Evolutionary conservation across 257 asterid genomes (phyloP).

Genomic region (Rauvolfia tetraphylla): DNA sequence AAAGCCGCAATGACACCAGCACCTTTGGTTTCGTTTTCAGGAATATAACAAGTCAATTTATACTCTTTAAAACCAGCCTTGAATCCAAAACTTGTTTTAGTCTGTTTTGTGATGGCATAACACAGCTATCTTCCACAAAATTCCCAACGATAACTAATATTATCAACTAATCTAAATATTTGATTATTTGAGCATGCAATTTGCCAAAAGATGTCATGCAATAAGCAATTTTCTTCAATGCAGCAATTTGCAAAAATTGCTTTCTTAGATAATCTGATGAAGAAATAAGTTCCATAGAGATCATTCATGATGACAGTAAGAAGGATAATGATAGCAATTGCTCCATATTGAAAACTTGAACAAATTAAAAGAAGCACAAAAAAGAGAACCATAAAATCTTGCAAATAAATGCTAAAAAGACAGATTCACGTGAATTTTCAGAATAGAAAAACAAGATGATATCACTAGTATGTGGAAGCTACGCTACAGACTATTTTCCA

Average conservation of each 20-base stretch:
- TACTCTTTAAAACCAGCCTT: conserved; percentile 5
- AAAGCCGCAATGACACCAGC: conserved; percentile 13
- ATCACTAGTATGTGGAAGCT: not conserved
- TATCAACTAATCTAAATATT: too few relatives aligned
- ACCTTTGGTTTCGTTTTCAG: too few relatives aligned
- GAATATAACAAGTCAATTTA: conserved; percentile 3
- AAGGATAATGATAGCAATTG: not conserved
- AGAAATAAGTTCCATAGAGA: not conserved
- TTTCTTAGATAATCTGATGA: not conserved
- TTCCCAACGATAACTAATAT: not conserved
- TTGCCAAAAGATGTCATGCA: not conserved
- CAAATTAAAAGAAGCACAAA: not conserved
- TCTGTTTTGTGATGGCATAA: not conserved
- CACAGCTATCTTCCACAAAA: too few relatives aligned
- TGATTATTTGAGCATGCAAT: not conserved
- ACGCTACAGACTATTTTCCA: not conserved
- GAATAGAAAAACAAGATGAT: not conserved
- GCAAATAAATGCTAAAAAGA: not conserved
- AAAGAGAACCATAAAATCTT: not conserved
- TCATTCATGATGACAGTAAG: not conserved
- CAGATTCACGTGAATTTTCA: not conserved
- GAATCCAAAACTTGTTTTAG: not conserved
- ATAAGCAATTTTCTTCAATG: too few relatives aligned
- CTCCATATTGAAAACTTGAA: not conserved
- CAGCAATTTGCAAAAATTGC: not conserved